Evolutionary conservation across 2,329 filamentous ascomycete species (phyloP).

Genomic region (Aspergillus novofumigatus): DNA sequence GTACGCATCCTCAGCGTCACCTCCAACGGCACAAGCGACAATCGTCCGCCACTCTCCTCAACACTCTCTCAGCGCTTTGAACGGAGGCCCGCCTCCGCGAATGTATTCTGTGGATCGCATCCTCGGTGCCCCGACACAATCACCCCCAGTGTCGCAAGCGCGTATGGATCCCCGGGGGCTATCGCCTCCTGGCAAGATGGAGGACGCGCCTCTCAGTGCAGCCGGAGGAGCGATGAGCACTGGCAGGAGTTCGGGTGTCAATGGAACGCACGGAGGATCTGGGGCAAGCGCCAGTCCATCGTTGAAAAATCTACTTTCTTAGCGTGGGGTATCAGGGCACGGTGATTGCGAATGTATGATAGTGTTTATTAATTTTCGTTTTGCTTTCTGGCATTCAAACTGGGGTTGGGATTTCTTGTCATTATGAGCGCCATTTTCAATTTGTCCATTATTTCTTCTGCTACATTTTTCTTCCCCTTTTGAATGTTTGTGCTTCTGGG

Average conservation of each 20-base stretch:
- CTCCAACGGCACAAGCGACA: slow-evolving; percentile 35
- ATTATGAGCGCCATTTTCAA: not conserved
- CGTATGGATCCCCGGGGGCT: slow-evolving; percentile 33
- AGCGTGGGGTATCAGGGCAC: slow-evolving; percentile 15
- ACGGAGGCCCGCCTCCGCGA: slow-evolving; percentile 33
- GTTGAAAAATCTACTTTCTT: slow-evolving; percentile 68
- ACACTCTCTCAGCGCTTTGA: slow-evolving; percentile 32
- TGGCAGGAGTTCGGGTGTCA: slow-evolving; percentile 23
- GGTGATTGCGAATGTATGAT: slow-evolving; percentile 14
- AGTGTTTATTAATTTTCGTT: slow-evolving; percentile 12
- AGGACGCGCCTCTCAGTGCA: slow-evolving; percentile 23
- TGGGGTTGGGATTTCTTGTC: not conserved
- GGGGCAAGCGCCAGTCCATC: slow-evolving; percentile 77
- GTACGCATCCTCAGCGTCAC: slow-evolving; percentile 36
- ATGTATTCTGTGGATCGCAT: slow-evolving; percentile 37
- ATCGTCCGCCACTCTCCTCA: slow-evolving; percentile 36
- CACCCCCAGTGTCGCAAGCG: slow-evolving; percentile 32
- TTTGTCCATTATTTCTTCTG: not conserved
- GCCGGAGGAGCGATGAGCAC: slow-evolving; percentile 24
- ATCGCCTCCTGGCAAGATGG: slow-evolving; percentile 27
- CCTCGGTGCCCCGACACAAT: slow-evolving; percentile 30
- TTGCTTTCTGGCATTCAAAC: slow-evolving; percentile 2
- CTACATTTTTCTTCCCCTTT: not conserved
- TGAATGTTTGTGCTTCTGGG: not conserved
- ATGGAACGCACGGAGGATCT: slow-evolving; percentile 27